Evolutionary conservation across 768 basidiomycete species (phyloP), one percentile per base, ranked within the genome.

Genomic region (Tylopilus felleus): DNA sequence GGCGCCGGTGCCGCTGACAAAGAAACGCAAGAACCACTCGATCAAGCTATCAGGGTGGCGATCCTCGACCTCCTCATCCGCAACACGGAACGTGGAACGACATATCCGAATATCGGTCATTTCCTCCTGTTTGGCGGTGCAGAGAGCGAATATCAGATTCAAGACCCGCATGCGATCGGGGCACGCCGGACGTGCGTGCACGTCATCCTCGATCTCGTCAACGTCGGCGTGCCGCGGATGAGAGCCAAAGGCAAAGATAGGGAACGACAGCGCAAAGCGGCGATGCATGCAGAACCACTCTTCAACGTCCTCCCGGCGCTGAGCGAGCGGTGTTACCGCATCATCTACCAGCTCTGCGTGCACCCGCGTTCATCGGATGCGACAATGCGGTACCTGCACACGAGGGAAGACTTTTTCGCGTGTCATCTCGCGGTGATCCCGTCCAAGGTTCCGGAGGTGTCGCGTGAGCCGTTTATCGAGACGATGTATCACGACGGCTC

Each of bases 331-430:
- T 88, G 85, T 63, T 94, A 95, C 64, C 82, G 81, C 33, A 78
- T 97, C 46, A 73, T 98, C 19, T 80, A 90, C 65, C 89, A 96
- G 55, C 80, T 98, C 1, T 96, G 91, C 71, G 79, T 85, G n/a
- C 92, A 98, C 63, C 80, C 87, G 9, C 78, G 82, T 38, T 96
- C 94, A 0, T 90, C 90, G 0, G 84, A 86, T 33, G 83, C 85
- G 51, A 85, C 84, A 5, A 86, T 90, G 71, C 83, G 92, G 0
- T 97, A 96, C 65, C 78, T 97, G 31, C 85, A 90, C 33, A 91
- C 90, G 2, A 78, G 86, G 9, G 90, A 96, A 68, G 86, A 94
- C 63, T 98, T 94, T 74, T 93, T 94, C 63, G 83, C 83, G 4
- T 81, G 89, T 2, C 94, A 97, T 64, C 79, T 96, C n/a, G 80